Base-by-base conservation (phyloP, 1,284 basidiomycete genomes). In the Heterobasidion parviporum region DNA sequence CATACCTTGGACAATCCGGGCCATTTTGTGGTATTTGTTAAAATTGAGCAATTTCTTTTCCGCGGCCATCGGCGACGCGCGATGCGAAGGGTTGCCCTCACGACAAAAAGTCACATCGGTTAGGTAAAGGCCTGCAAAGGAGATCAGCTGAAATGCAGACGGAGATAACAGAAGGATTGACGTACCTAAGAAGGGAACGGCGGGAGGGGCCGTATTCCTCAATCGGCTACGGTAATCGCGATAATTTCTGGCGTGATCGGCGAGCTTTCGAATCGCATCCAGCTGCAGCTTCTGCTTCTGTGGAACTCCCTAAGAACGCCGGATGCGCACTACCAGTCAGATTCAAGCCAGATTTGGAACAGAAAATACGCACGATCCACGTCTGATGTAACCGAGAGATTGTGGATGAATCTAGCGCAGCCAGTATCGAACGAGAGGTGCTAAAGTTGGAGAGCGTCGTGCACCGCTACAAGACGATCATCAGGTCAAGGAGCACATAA, bases 71-170 rank as follows among this genome's bases (percentile, higher is more conserved):
- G 89, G 90, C 10, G 92, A 90, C n/a, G 86, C 79, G 60, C 96
- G 81, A 63, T 86, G 80, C 8, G 89, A 87, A 8, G 93, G 87
- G 69, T 98, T 98, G 43, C 96, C 96, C 66, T 97, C 96, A 54
- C 90, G 84, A 64, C 93, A 95, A 72, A 98, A 99, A 1, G 94
- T 98, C 59, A 98, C 81, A 70, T 96, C 93, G 4, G 93, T 94
- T 59, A 94, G 74, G 69, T 93, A 93, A 20, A 94, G 74, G 48
- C 92, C 92, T 86, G 62, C n/a, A 67, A 56, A 56, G 6, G 52
- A 49, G 52, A n/a, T 63, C 52, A 61, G 60, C 47, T 53, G 54
- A 49, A 4, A 51, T 38, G 53, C 50, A 43, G 38, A 47, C 18
- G 8, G 16, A 46, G 50, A 26, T 44, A 26, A 45, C 8, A 26